Percentiles rank a stretch among this genome's conserved stretches.
Evolutionary conservation across 192 early-diverging fungal genomes (phyloP).

Genomic region (Backusella parvicylindrica): DNA sequence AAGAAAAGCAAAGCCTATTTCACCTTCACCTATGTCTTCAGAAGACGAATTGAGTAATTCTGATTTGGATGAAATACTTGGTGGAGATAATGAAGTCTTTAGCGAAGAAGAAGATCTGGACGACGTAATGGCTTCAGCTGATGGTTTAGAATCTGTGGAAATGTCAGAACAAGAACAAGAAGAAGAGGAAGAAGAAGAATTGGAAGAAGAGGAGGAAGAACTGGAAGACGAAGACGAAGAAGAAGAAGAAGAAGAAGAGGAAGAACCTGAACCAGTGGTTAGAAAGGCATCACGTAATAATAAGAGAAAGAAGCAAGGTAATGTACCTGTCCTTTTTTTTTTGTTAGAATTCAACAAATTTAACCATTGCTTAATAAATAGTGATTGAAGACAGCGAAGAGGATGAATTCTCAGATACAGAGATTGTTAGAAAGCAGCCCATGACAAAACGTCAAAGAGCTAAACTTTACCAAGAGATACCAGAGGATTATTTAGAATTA

Average conservation of each 20-base stretch:
- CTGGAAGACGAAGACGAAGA: constrained; percentile 1
- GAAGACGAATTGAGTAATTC: constrained; percentile 12
- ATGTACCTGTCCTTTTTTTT: background rate
- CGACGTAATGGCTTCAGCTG: constrained; percentile 10
- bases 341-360: background rate
- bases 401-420: constrained; percentile 12
- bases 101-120: constrained; percentile 19
- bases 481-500: constrained; percentile 65
- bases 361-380: background rate
- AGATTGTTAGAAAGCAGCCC: constrained; percentile 34
- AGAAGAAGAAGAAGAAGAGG: constrained; percentile 11
- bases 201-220: constrained; percentile 7
- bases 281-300: background rate
- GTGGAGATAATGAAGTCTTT: constrained; percentile 4
- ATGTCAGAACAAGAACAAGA: constrained; percentile 24
- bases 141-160: constrained; percentile 4
- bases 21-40: constrained; percentile 5
- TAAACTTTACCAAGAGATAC: constrained; percentile 51
- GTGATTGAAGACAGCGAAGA: constrained; percentile 14
- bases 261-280: background rate
- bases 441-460: constrained; percentile 73
- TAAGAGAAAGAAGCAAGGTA: background rate
- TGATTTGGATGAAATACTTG: constrained; percentile 16
- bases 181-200: constrained; percentile 8
- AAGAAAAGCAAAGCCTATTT: constrained; percentile 2